A percentile compares a stretch with the other conserved stretches of the same genome.
phyloP scores from a whole-genome alignment of 331 rosid species.

The Rhamnella rubrinervis region DNA sequence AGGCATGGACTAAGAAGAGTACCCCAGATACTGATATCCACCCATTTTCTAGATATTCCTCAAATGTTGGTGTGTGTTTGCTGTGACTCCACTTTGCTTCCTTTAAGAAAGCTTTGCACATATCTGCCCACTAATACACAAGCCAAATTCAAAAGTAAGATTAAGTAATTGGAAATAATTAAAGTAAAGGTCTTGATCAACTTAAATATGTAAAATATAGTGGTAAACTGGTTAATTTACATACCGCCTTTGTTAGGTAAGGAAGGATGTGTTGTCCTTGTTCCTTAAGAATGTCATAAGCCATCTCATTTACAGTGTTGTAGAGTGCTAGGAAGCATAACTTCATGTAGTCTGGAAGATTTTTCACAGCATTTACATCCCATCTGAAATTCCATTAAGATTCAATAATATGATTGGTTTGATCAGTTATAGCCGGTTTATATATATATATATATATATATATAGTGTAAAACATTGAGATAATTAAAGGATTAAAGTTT shows the following conservation, averaged over 20 bases:
- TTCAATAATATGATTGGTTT: neutral
- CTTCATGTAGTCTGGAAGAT: slow-evolving; percentile 56
- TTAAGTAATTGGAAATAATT: too few species aligned
- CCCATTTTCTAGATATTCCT: slow-evolving; percentile 46
- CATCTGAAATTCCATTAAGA: slow-evolving; percentile 34
- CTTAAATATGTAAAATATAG: neutral
- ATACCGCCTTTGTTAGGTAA: slow-evolving; percentile 44
- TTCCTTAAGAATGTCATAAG: slow-evolving; percentile 34
- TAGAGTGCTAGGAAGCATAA: slow-evolving; percentile 57
- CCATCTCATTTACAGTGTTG: slow-evolving; percentile 53
- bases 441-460: too few species aligned
- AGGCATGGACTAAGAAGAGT: slow-evolving; percentile 32
- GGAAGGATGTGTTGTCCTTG: slow-evolving; percentile 42
- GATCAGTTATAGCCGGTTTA: too few species aligned
- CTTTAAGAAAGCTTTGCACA: slow-evolving; percentile 54
- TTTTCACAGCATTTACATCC: slow-evolving; percentile 39
- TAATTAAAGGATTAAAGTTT: too few species aligned
- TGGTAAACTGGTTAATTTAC: neutral
- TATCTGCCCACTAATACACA: slow-evolving; percentile 45
- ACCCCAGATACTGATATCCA: slow-evolving; percentile 46
- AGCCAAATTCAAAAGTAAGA: too few species aligned
- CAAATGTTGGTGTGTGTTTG: slow-evolving; percentile 39
- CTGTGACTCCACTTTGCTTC: slow-evolving; percentile 49
- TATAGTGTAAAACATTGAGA: too few species aligned
- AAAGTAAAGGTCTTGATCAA: neutral